Base-by-base conservation (phyloP, 129 eudicot genomes). In the Tagetes erecta region DNA sequence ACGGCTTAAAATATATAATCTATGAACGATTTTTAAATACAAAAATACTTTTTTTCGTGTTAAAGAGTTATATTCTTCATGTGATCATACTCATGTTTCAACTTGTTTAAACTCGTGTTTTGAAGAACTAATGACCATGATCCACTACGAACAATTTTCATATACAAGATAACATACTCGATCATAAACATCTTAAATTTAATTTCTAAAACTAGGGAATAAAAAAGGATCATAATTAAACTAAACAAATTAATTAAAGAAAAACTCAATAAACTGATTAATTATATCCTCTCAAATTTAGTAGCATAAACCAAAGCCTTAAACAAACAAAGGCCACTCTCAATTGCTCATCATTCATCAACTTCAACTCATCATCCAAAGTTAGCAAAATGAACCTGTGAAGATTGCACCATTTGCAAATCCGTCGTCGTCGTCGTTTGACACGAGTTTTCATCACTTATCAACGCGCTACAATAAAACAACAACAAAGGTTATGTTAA, bases 341-440 rank as follows among this genome's bases (percentile, higher is more conserved):
- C 44, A 72, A 37, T 52, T 62, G 9, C 67, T 31, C 67, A 13
- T 36, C 67, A 36, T 1, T 66, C 78, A 65, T 35, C 67, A 35
- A 35, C 68, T 51, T 65, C 78, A 33, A 52, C 12, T 56, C 83
- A 20, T 73, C 70, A 84, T 84, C 88, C 86, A 80, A 73, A 88
- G 92, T 86, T 86, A 30, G 84, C 68, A 72, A 88, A 91, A 42
- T 86, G 95, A 80, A 84, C 83, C 38, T 88, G 97, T 31, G 90
- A 80, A 76, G 92, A 81, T 79, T 91, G 97, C 50, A 88, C 87
- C 95, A 91, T 84, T 46, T 91, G 97, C 78, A 88, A 76, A 71
- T 83, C 92, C 40, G 86, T 86, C 20, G 86, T 86, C 40, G 86
- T 86, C 20, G 86, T 86, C 37, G 95, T 88, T 83, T 91, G 97